Evolutionary conservation across 306 rosid genomes (phyloP), one percentile per base, ranked within the genome.

Genomic region (Pueraria montana): DNA sequence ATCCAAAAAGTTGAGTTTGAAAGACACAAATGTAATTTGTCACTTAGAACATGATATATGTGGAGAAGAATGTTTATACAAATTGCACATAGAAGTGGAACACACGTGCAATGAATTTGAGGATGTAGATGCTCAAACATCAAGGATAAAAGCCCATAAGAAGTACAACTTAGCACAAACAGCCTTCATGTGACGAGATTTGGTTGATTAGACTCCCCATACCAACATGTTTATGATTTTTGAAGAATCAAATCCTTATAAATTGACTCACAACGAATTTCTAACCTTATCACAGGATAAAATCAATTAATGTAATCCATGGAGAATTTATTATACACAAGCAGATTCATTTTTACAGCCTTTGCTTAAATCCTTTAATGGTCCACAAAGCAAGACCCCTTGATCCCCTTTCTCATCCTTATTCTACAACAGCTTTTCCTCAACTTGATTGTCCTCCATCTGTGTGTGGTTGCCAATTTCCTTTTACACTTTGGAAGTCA

Each of bases 1-100:
- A 80, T 45, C 83, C 68, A 64, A 76, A 80, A 65, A 53, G 58
- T 48, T 68, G 79, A 71, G 79, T 78, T 74, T 76, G 75, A 65
- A 78, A 73, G 77, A 46, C 62, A 56, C 27, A 64, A 11, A 81
- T 59, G 75, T 40, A 62, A 75, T 76, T 69, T 64, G 26, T 61
- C 61, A 34, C 67, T 32, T 26, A 45, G 46, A 62, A 78, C 77
- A 43, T 65, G 77, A 62, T 38, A 75, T 46, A 16, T 16, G 71
- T 12, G 17, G 34, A 50, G 76, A 49, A 21, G 50, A 82, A 36
- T 73, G 46, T 58, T 74, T 59, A 48, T 17, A 26, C 8, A 86
- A 52, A 59, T 49, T 68, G 24, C 49, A 27, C 74, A 79, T 36
- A 5, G 42, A 46, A 53, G 58, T 45, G 69, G 71, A 58, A 78